Evolutionary conservation across 2,329 filamentous ascomycete species (phyloP).

Genomic region (Trichophaea hybrida): DNA sequence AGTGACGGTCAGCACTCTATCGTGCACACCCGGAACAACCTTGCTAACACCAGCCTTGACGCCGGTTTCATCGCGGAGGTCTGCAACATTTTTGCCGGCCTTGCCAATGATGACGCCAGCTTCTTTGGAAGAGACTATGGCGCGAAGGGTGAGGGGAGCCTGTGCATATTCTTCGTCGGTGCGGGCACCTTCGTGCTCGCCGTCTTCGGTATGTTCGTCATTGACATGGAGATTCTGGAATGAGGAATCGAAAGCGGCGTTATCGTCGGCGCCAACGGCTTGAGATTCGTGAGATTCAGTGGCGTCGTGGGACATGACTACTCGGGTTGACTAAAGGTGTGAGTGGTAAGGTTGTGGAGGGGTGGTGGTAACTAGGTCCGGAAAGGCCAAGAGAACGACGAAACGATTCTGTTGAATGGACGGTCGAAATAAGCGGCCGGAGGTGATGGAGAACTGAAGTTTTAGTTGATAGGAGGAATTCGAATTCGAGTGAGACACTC

Average conservation of each 20-base stretch:
- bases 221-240: slow-evolving; percentile 48
- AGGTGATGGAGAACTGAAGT: background rate
- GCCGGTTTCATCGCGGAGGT: slow-evolving; percentile 90
- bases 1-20: slow-evolving; percentile 90
- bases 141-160: slow-evolving; percentile 81
- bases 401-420: background rate
- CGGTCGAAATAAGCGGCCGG: background rate
- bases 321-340: background rate
- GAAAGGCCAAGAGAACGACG: background rate
- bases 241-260: slow-evolving; percentile 21
- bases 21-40: slow-evolving; percentile 92
- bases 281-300: slow-evolving; percentile 22
- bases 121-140: slow-evolving; percentile 97
- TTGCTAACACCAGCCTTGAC: slow-evolving; percentile 98
- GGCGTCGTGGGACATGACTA: slow-evolving; percentile 18
- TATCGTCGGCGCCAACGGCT: slow-evolving; percentile 16
- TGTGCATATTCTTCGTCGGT: slow-evolving; percentile 94
- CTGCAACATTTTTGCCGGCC: slow-evolving; percentile 93
- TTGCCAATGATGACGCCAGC: slow-evolving; percentile 98
- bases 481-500: background rate
- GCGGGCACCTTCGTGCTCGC: slow-evolving; percentile 63
- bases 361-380: background rate
- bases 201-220: slow-evolving; percentile 45
- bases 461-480: background rate
- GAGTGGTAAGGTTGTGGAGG: background rate